Conservation (phyloP, 345 rosid species). For the Gossypium raimondii region DNA sequence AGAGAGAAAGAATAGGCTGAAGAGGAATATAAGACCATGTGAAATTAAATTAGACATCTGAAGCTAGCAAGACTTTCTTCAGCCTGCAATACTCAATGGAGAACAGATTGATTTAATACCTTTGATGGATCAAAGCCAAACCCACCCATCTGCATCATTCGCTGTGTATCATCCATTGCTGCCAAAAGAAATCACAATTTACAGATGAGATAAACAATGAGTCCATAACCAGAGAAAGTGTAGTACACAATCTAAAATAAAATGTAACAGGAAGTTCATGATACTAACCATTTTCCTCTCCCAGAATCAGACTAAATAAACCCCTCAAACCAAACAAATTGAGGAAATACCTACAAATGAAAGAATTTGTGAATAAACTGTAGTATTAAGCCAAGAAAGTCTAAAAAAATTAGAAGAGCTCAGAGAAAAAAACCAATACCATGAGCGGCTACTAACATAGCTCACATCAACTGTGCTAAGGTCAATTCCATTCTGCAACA, state of each 20-base stretch:
- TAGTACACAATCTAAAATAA: neutral
- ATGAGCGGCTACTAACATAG: slow-evolving; percentile 97
- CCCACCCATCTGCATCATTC: slow-evolving; percentile 99
- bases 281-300: slow-evolving; percentile 93
- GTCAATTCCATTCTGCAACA: slow-evolving; percentile 99
- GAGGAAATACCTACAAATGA: slow-evolving; percentile 73
- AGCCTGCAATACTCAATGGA: slow-evolving; percentile 11
- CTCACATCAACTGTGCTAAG: slow-evolving; percentile 98
- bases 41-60: neutral
- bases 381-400: slow-evolving; percentile 9
- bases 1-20: neutral
- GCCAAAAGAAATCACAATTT: slow-evolving; percentile 24
- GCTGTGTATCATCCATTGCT: slow-evolving; percentile 86
- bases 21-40: neutral
- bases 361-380: slow-evolving; percentile 13
- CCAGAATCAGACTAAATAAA: slow-evolving; percentile 90
- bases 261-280: slow-evolving; percentile 7
- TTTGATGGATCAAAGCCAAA: slow-evolving; percentile 85
- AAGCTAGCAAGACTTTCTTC: neutral
- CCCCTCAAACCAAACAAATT: slow-evolving; percentile 98
- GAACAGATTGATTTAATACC: slow-evolving; percentile 38
- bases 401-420: slow-evolving; percentile 10
- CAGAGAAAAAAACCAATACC: slow-evolving; percentile 42
- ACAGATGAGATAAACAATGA: neutral
- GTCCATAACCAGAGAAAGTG: neutral